Percentiles rank a stretch among this genome's conserved stretches.
Conservation (phyloP, 2,329 filamentous ascomycete genomes). For the Coccinonectria pachysandricola region DNA sequence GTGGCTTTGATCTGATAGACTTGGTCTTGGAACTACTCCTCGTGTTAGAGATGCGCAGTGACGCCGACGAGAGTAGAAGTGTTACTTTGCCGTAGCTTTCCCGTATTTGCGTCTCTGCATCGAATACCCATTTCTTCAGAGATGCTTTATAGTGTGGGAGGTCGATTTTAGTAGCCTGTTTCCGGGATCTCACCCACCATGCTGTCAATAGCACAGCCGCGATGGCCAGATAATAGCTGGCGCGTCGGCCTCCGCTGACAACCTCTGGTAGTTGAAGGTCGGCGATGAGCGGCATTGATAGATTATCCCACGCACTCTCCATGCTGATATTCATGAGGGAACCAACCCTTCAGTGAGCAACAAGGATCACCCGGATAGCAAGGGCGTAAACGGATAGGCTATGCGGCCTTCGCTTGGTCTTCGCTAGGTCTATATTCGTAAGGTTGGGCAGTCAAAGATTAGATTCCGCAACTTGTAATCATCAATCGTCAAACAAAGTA, state of each 20-base stretch:
- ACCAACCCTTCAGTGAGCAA: too few relatives aligned
- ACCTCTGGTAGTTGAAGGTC: constrained; percentile 14
- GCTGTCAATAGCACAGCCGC: constrained; percentile 24
- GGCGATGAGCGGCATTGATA: too few relatives aligned
- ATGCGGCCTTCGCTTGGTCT: too few relatives aligned
- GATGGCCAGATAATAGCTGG: constrained; percentile 33
- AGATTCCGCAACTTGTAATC: too few relatives aligned
- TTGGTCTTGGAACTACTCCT: constrained; percentile 33
- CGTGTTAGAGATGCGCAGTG: constrained; percentile 8
- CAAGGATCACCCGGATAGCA: too few relatives aligned
- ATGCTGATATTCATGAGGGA: too few relatives aligned
- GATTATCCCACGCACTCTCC: too few relatives aligned
- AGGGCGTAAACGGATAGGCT: too few relatives aligned
- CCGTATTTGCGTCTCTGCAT: constrained; percentile 35
- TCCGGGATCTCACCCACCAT: constrained; percentile 29
- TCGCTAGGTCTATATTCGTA: too few relatives aligned
- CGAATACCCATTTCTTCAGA: constrained; percentile 40
- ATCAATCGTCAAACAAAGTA: too few relatives aligned
- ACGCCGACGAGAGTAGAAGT: not conserved
- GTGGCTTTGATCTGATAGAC: constrained; percentile 42
- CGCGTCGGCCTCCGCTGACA: constrained; percentile 18
- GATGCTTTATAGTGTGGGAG: constrained; percentile 38
- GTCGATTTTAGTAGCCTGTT: constrained; percentile 22
- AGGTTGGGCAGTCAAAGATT: too few relatives aligned
- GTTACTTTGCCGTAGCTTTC: constrained; percentile 39